Evolutionary conservation across 139 green algal species (phyloP).

Genomic region (Picochlorum sp.): DNA sequence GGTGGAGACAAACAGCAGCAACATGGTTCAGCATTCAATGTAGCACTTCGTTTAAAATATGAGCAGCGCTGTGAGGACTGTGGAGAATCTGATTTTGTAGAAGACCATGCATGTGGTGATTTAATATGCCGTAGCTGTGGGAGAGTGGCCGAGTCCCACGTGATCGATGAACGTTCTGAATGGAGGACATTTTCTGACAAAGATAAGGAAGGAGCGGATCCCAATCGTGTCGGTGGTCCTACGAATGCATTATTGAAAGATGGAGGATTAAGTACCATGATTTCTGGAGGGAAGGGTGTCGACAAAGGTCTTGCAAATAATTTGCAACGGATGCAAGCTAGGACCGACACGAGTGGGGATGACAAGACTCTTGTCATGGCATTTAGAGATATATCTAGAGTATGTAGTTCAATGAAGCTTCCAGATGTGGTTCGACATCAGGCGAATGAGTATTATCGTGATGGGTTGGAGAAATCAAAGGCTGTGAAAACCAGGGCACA

Average conservation of each 20-base stretch:
- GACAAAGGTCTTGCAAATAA: slow-evolving; percentile 19
- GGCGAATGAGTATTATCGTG: slow-evolving; percentile 58
- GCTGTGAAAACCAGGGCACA: slow-evolving; percentile 39
- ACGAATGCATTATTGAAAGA: slow-evolving; percentile 72
- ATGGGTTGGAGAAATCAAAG: slow-evolving; percentile 42
- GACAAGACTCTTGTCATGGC: slow-evolving; percentile 34
- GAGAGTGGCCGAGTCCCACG: slow-evolving; percentile 74
- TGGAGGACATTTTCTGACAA: slow-evolving; percentile 95
- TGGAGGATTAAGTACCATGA: slow-evolving; percentile 73
- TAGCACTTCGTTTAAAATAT: slow-evolving; percentile 32
- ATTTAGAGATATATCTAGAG: slow-evolving; percentile 38
- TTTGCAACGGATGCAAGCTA: slow-evolving; percentile 17
- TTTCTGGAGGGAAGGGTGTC: slow-evolving; percentile 35
- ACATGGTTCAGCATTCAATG: too few relatives aligned
- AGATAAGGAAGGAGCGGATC: slow-evolving; percentile 68
- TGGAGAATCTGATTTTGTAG: slow-evolving; percentile 55
- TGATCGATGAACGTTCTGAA: slow-evolving; percentile 90
- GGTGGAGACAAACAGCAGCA: too few relatives aligned
- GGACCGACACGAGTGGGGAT: slow-evolving; percentile 15
- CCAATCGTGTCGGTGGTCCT: slow-evolving; percentile 74
- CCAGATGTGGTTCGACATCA: slow-evolving; percentile 48
- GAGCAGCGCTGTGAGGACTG: slow-evolving; percentile 59
- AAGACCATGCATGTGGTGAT: slow-evolving; percentile 64
- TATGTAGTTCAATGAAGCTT: slow-evolving; percentile 54
- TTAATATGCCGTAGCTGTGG: slow-evolving; percentile 77